These are phyloP conservation scores for Mycena vitilis DNA, from an alignment of 768 basidiomycete genomes.

Conservation along the genomic window DNA sequence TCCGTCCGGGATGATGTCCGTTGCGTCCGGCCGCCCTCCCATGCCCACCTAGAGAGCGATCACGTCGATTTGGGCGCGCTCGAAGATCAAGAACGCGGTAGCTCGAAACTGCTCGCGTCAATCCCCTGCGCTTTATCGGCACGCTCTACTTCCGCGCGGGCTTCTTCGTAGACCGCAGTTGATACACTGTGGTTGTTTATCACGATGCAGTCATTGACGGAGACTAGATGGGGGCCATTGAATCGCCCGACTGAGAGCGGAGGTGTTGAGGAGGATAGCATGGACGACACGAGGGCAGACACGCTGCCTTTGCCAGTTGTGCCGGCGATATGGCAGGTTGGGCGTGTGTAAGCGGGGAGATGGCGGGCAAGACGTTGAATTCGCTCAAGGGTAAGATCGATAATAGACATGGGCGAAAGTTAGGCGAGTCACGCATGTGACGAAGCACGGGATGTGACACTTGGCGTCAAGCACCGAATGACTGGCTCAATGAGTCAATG, in stretches of 20 bases:
- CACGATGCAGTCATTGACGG: conserved; percentile 79
- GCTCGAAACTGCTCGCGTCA: conserved; percentile 82
- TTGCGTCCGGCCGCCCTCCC: conserved; percentile 94
- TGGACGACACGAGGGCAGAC: conserved; percentile 83
- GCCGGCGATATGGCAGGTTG: conserved; percentile 91
- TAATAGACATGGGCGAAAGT: conserved; percentile 63
- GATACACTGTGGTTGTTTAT: conserved; percentile 70
- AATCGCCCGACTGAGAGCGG: conserved; percentile 79
- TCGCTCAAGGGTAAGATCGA: conserved; percentile 75
- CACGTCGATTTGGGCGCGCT: conserved; percentile 76
- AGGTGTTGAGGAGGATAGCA: conserved; percentile 68
- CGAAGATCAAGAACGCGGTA: conserved; percentile 83
- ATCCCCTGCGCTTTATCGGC: conserved; percentile 57
- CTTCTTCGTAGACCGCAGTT: conserved; percentile 56
- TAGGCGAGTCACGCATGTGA: conserved; percentile 3
- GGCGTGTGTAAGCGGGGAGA: conserved; percentile 75
- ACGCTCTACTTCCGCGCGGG: conserved; percentile 59
- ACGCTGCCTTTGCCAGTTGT: conserved; percentile 99
- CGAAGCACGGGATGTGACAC: conserved; percentile 18
- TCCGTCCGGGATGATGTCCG: conserved; percentile 84
- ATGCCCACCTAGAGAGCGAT: conserved; percentile 94
- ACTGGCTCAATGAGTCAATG: too few relatives aligned
- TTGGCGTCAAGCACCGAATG: conserved; percentile 11
- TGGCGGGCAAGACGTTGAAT: conserved; percentile 62
- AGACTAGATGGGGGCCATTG: conserved; percentile 92